Evolutionary conservation across 768 basidiomycete genomes (phyloP).

Genomic region (Mycena rebaudengoi): DNA sequence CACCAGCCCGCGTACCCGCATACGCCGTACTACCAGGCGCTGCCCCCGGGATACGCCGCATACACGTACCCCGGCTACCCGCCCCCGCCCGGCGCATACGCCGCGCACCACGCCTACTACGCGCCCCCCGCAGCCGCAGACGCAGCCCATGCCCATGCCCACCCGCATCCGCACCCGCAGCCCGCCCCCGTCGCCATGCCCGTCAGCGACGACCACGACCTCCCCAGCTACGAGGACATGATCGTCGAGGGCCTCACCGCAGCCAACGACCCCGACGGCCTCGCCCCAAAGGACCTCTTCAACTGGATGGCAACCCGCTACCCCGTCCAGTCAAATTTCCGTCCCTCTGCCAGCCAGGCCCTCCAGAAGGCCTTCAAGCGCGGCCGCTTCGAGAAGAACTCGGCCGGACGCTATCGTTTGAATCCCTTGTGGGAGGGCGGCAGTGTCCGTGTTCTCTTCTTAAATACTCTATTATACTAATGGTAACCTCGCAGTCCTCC

Average conservation of each 20-base stretch:
- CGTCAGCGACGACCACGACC: constrained; percentile 50
- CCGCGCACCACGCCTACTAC: constrained; percentile 34
- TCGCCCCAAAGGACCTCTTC: constrained; percentile 85
- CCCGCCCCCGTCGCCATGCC: constrained; percentile 30
- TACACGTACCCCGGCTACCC: constrained; percentile 48
- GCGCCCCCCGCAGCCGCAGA: constrained; percentile 21
- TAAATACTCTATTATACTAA: too few species aligned
- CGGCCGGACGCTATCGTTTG: constrained; percentile 77
- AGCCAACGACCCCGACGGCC: constrained; percentile 74
- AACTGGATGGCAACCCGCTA: constrained; percentile 85
- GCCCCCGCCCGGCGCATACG: constrained; percentile 42
- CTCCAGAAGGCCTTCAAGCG: constrained; percentile 87
- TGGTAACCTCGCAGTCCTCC: too few species aligned
- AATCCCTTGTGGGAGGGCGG: constrained; percentile 86
- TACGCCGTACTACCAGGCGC: constrained; percentile 68
- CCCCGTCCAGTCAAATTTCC: constrained; percentile 88
- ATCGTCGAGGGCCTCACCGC: constrained; percentile 81
- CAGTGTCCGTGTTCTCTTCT: constrained; percentile 56
- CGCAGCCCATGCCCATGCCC: constrained; percentile 21
- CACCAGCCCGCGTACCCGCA: constrained; percentile 69
- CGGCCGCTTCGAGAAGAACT: constrained; percentile 80
- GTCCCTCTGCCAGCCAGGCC: constrained; percentile 90
- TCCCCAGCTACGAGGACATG: constrained; percentile 94
- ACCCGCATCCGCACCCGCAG: constrained; percentile 27
- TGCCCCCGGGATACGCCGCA: constrained; percentile 55